Evolutionary conservation across 768 basidiomycete genomes (phyloP), one percentile per base, ranked within the genome.

Genomic region (Cystofilobasidium capitatum): DNA sequence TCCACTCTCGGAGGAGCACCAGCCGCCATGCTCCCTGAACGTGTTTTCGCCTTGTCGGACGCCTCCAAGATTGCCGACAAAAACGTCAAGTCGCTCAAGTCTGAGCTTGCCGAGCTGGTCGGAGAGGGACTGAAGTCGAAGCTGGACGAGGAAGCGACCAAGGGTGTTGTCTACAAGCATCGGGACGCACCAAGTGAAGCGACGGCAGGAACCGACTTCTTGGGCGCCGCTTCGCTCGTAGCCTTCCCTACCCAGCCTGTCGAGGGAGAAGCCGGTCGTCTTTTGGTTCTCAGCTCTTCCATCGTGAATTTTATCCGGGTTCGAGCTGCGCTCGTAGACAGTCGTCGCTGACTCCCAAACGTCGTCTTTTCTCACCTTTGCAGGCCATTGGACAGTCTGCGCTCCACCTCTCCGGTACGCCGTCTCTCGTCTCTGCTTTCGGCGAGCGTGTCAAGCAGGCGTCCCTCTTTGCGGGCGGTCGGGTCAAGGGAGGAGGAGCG

Each of bases 1-100:
- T 77, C 82, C 2, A 81, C 81, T 20, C 80, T 92, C 35, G 88
- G 85, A 9, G 61, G 88, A 72, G 85, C 86, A 3, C 78, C 37
- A 7, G 20, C 47, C 22, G 49, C 84, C 2, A 78, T 85, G 60
- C 83, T 89, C 5, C 84, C 86, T 20, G 85, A 85, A 55, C 83
- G 89, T 39, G 83, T 88, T 1, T 68, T 33, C n/a, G 61, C 64
- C 22, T 54, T 65, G 7, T 71, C 72, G 16, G 78, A 78, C 37
- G 20, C 40, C 16, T 37, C 35, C 20, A 57, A 36, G 44, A 24
- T 40, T 7, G 24, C 47, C 14, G 59, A 61, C 49, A 58, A 62
- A 35, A 29, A 29, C 1, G 17, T 57, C 17, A 58, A 61, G 40
- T n/a, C 49, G 2, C 54, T 68, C 10, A 55, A 57, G 49, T 24